phyloP scores from a whole-genome alignment of 2,329 filamentous ascomycete species.

The Fusarium beomiforme region DNA sequence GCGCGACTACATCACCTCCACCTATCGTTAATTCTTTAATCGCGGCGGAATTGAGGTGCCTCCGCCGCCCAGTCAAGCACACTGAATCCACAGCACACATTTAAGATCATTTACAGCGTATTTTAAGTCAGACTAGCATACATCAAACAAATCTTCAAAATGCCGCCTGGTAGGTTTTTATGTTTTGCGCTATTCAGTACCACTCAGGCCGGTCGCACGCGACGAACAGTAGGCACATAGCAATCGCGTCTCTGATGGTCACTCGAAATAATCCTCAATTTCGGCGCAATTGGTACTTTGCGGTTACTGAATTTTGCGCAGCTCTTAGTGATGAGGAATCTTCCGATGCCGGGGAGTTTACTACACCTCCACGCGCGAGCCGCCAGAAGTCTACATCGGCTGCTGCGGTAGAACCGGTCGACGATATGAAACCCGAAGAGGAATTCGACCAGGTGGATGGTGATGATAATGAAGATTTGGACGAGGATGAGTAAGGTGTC shows the following conservation, averaged over 20 bases:
- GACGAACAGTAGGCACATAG: conserved; percentile 5
- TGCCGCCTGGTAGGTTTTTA: conserved; percentile 42
- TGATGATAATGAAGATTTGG: conserved; percentile 51
- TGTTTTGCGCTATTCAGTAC: not conserved
- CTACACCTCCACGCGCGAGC: conserved; percentile 35
- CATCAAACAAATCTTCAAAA: conserved; percentile 9
- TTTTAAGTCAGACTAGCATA: not conserved
- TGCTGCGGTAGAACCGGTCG: conserved; percentile 16
- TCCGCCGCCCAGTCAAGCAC: not conserved
- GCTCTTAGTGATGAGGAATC: conserved; percentile 52
- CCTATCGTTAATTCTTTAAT: conserved; percentile 9
- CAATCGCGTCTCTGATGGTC: conserved; percentile 2
- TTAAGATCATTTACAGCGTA: not conserved
- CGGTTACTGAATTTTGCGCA: conserved; percentile 38
- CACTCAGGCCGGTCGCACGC: not conserved
- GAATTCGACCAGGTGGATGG: conserved; percentile 47
- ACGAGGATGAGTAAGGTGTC: conserved; percentile 56
- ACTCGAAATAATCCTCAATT: not conserved
- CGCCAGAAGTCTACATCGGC: conserved; percentile 42
- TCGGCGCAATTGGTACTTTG: conserved; percentile 2
- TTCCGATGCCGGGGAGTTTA: conserved; percentile 46
- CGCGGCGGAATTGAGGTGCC: not conserved
- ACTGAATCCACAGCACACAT: not conserved
- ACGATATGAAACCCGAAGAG: conserved; percentile 46
- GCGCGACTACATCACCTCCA: not conserved